These are phyloP conservation scores for Parastagonospora avenae DNA, from an alignment of 2,329 filamentous ascomycete species.

Conservation along the genomic window DNA sequence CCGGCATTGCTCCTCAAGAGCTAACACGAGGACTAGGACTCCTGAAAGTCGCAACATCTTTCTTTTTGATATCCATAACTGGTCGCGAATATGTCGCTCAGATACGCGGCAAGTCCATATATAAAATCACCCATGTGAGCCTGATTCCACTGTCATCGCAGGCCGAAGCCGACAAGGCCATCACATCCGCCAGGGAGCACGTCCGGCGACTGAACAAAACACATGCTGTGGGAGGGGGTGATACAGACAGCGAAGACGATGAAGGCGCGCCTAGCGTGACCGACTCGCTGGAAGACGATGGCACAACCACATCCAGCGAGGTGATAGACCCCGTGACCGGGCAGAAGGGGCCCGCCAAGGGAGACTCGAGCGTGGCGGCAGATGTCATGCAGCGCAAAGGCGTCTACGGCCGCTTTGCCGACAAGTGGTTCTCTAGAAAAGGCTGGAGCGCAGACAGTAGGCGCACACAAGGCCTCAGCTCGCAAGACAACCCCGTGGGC, in stretches of 20 bases:
- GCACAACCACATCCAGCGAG: slow-evolving; percentile 39
- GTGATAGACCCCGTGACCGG: slow-evolving; percentile 38
- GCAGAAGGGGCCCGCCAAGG: slow-evolving; percentile 27
- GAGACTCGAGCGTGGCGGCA: slow-evolving; percentile 70
- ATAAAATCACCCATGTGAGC: slow-evolving; percentile 85
- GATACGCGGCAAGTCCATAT: slow-evolving; percentile 80
- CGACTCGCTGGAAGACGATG: slow-evolving; percentile 45
- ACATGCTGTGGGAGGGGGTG: slow-evolving; percentile 24
- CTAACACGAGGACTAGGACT: slow-evolving; percentile 63
- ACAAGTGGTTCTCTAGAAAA: slow-evolving; percentile 86
- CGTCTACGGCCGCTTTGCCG: slow-evolving; percentile 85
- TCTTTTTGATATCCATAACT: slow-evolving; percentile 86
- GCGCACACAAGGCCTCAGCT: slow-evolving; percentile 70
- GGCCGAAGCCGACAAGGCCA: slow-evolving; percentile 72
- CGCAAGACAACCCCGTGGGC: slow-evolving; percentile 51
- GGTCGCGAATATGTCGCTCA: slow-evolving; percentile 87
- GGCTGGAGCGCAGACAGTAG: slow-evolving; percentile 78
- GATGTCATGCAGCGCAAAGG: slow-evolving; percentile 86
- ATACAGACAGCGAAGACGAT: slow-evolving; percentile 42
- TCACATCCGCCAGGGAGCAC: slow-evolving; percentile 64
- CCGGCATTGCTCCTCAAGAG: background rate
- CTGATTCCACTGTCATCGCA: slow-evolving; percentile 86
- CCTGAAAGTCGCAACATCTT: slow-evolving; percentile 78
- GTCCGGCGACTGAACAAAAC: slow-evolving; percentile 45
- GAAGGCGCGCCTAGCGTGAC: slow-evolving; percentile 42